Percentiles rank a stretch among this genome's conserved stretches.
Conservation (phyloP, 805 yeast species). For the Nakazawaea peltata region DNA sequence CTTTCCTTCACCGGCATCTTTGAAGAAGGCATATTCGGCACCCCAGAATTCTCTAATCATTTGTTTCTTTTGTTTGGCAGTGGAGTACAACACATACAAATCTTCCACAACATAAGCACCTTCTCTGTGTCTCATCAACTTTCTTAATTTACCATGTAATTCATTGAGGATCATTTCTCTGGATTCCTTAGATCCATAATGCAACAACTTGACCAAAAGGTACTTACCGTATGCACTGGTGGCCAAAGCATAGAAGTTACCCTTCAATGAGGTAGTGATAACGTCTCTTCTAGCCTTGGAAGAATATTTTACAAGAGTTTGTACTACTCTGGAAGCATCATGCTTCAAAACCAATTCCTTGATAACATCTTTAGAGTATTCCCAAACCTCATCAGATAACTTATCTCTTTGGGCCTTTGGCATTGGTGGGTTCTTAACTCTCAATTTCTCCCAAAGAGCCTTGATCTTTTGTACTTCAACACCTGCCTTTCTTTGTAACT, state of each 20-base stretch:
- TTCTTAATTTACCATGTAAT: constrained; percentile 84
- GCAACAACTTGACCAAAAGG: constrained; percentile 77
- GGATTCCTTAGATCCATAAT: constrained; percentile 82
- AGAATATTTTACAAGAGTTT: constrained; percentile 83
- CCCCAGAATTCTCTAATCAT: constrained; percentile 98
- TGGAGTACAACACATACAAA: constrained; percentile 75
- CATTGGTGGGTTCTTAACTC: constrained; percentile 77
- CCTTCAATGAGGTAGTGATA: constrained; percentile 62
- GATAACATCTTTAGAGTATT: constrained; percentile 64
- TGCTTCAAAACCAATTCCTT: constrained; percentile 88
- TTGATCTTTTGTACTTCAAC: constrained; percentile 78
- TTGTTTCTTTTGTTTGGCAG: constrained; percentile 77
- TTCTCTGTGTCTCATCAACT: constrained; percentile 92
- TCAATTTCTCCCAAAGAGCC: constrained; percentile 80
- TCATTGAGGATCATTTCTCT: constrained; percentile 72
- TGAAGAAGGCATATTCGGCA: constrained; percentile 85
- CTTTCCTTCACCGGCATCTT: constrained; percentile 59
- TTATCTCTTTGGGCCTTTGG: constrained; percentile 72
- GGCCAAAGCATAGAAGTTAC: constrained; percentile 73
- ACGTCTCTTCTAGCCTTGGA: constrained; percentile 69
- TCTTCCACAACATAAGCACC: constrained; percentile 98
- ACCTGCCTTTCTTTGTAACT: constrained; percentile 83
- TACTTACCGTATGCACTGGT: constrained; percentile 93
- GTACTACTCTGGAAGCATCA: constrained; percentile 94
- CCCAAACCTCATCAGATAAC: constrained; percentile 81